phyloP scores from a whole-genome alignment of 2,329 filamentous ascomycete species.

The Neofusicoccum laricinum region DNA sequence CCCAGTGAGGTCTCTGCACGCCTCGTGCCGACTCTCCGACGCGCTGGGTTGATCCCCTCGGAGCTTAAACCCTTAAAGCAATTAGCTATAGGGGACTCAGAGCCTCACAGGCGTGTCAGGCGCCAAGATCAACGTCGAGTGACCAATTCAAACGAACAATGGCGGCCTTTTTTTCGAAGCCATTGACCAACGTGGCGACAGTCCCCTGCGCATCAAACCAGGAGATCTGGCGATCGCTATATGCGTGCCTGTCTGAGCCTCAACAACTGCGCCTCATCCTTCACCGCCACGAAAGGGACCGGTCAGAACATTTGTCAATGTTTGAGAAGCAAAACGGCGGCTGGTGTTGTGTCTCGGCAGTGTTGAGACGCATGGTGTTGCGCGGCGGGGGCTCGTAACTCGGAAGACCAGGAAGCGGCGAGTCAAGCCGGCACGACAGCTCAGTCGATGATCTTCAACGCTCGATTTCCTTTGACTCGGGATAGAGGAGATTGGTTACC shows the following conservation, averaged over 20 bases:
- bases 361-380: neutral
- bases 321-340: neutral
- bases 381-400: neutral
- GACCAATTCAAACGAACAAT: neutral
- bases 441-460: neutral
- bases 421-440: neutral
- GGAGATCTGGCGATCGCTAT: conserved; percentile 12
- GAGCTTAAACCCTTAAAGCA: neutral
- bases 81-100: conserved; percentile 1
- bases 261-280: neutral
- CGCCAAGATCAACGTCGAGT: neutral
- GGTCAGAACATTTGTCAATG: neutral
- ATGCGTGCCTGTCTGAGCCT: neutral
- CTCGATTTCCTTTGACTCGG: conserved; percentile 9
- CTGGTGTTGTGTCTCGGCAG: neutral
- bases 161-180: neutral
- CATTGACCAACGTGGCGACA: neutral
- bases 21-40: neutral
- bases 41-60: neutral
- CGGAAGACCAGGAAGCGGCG: neutral
- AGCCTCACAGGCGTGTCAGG: neutral
- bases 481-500: conserved; percentile 6
- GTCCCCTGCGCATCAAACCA: neutral
- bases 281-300: neutral
- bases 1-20: neutral